phyloP scores from a whole-genome alignment of 169 alveolate species.

The Perkinsus marinus region DNA sequence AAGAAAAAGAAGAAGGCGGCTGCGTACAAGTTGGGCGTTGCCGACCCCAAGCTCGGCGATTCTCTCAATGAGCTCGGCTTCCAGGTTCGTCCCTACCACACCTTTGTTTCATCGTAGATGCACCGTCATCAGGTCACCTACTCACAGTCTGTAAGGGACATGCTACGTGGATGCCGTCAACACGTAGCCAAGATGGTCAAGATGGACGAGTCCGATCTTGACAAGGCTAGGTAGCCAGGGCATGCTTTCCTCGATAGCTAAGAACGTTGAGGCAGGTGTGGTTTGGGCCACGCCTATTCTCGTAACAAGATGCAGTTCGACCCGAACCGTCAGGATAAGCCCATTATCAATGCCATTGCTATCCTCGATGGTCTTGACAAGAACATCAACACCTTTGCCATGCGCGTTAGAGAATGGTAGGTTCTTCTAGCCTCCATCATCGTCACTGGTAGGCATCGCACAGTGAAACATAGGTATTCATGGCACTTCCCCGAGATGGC shows the following conservation, averaged over 20 bases:
- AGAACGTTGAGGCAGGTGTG: slow-evolving; percentile 52
- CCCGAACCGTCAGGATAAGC: slow-evolving; percentile 91
- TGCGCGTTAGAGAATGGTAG: slow-evolving; percentile 92
- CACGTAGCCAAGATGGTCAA: slow-evolving; percentile 12
- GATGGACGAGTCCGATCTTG: slow-evolving; percentile 75
- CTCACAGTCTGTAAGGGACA: not conserved
- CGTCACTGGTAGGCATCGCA: not conserved
- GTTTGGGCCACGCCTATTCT: slow-evolving; percentile 85
- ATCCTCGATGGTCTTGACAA: slow-evolving; percentile 81
- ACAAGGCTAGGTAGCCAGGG: slow-evolving; percentile 41
- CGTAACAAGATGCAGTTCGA: slow-evolving; percentile 81
- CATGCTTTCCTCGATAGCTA: slow-evolving; percentile 40
- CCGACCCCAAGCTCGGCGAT: slow-evolving; percentile 58
- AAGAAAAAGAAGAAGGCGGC: slow-evolving; percentile 34
- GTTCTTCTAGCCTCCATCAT: not conserved
- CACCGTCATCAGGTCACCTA: not conserved
- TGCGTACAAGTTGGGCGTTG: slow-evolving; percentile 60
- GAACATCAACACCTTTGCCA: slow-evolving; percentile 83
- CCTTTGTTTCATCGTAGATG: slow-evolving; percentile 41
- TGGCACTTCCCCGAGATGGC: slow-evolving; percentile 99
- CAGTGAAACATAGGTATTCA: slow-evolving; percentile 55
- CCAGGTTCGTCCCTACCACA: slow-evolving; percentile 49
- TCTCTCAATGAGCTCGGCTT: slow-evolving; percentile 52
- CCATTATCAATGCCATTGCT: slow-evolving; percentile 89
- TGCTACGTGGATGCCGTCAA: not conserved